A percentile compares a stretch with the other conserved stretches of the same genome.
These are phyloP conservation scores for Diaporthe sp. DNA, from an alignment of 2,329 filamentous ascomycete species.

Conservation along the genomic window DNA sequence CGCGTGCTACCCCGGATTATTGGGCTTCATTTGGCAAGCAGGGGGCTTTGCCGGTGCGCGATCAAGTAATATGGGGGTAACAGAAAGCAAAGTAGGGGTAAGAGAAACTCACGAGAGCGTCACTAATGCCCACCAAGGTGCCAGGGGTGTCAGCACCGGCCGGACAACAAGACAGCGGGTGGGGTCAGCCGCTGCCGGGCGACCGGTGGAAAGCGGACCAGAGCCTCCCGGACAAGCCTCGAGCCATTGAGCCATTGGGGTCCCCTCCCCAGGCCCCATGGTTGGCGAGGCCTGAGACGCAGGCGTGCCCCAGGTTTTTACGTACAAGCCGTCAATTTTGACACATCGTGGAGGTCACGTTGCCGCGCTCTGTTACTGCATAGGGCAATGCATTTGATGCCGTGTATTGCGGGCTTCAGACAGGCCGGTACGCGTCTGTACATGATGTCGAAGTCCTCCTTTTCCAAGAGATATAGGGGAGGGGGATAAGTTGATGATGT, in stretches of 20 bases:
- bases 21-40: slow-evolving; percentile 21
- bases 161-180: slow-evolving; percentile 38
- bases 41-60: not conserved
- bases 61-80: slow-evolving; percentile 44
- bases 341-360: slow-evolving; percentile 43
- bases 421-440: slow-evolving; percentile 17
- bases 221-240: slow-evolving; percentile 23
- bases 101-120: slow-evolving; percentile 38
- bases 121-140: slow-evolving; percentile 27
- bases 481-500: not conserved
- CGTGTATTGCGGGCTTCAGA: not conserved
- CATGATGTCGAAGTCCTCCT: slow-evolving; percentile 5
- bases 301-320: slow-evolving; percentile 34
- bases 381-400: slow-evolving; percentile 18
- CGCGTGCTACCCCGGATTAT: slow-evolving; percentile 40
- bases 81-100: slow-evolving; percentile 42
- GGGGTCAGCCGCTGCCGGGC: slow-evolving; percentile 41
- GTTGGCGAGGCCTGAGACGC: slow-evolving; percentile 26
- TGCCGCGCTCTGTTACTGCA: slow-evolving; percentile 34
- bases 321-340: slow-evolving; percentile 39
- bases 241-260: not conserved
- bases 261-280: slow-evolving; percentile 2
- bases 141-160: slow-evolving; percentile 35
- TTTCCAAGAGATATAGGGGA: not conserved
- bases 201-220: slow-evolving; percentile 19